Conservation (phyloP, 495 filamentous ascomycete species). For the Astrocystis sublimbata region DNA sequence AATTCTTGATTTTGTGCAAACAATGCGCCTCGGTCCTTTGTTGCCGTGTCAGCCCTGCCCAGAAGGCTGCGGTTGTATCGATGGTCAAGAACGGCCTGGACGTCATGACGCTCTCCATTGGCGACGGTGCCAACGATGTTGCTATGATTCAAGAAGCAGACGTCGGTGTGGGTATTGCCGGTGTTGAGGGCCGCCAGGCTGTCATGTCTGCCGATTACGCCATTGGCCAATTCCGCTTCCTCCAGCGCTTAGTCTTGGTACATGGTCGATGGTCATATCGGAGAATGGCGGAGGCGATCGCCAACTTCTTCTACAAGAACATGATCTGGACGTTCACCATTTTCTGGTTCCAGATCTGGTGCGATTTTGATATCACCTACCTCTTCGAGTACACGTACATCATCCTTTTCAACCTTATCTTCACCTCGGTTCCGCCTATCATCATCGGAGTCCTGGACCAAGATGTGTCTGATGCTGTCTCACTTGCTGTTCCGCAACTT, state of each 20-base stretch:
- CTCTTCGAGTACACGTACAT: constrained; percentile 98
- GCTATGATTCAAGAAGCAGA: constrained; percentile 99
- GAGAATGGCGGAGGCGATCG: constrained; percentile 86
- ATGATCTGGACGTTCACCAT: constrained; percentile 97
- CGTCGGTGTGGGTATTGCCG: constrained; percentile 96
- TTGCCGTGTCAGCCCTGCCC: constrained; percentile 94
- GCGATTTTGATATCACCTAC: constrained; percentile 93
- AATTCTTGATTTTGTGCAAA: constrained; percentile 94
- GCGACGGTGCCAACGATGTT: constrained; percentile 98
- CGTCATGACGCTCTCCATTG: constrained; percentile 95
- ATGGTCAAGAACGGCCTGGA: constrained; percentile 94
- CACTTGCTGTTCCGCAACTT: constrained; percentile 89
- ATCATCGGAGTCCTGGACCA: constrained; percentile 98
- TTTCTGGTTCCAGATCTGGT: constrained; percentile 97
- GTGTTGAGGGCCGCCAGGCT: constrained; percentile 93
- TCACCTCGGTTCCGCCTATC: constrained; percentile 93
- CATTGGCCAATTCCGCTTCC: constrained; percentile 95
- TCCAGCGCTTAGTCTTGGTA: constrained; percentile 87
- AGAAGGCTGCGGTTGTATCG: constrained; percentile 95
- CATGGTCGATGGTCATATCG: constrained; percentile 97
- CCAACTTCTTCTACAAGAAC: constrained; percentile 99
- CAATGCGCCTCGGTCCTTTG: constrained; percentile 96
- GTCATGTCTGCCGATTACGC: constrained; percentile 99
- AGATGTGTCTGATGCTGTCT: constrained; percentile 92
- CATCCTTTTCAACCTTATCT: constrained; percentile 91